A percentile compares a stretch with the other conserved stretches of the same genome.
phyloP scores from a whole-genome alignment of 73 alveolate genomes.

The Paramecium sonneborni region DNA sequence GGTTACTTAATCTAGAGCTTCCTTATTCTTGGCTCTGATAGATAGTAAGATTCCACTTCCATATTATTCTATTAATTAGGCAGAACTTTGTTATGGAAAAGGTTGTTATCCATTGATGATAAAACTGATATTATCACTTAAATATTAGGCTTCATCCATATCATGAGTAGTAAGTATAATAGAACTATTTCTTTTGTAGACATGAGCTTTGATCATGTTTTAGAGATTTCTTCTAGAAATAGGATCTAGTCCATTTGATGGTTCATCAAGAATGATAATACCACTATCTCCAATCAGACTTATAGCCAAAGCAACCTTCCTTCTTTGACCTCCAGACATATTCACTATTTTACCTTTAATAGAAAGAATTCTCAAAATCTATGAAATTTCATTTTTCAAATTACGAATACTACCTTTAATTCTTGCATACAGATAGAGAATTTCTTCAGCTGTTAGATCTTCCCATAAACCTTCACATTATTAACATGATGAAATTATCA shows the following conservation, averaged over 20 bases:
- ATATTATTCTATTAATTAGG: background rate
- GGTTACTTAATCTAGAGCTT: background rate
- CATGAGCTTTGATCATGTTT: slow-evolving; percentile 75
- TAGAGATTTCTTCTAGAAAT: slow-evolving; percentile 84
- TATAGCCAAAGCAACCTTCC: slow-evolving; percentile 82
- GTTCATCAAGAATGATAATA: slow-evolving; percentile 82
- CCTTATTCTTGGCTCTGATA: background rate
- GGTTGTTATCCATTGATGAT: slow-evolving; percentile 73
- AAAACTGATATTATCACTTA: slow-evolving; percentile 87
- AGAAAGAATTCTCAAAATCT: background rate
- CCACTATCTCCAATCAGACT: slow-evolving; percentile 78
- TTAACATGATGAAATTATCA: background rate
- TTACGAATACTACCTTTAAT: background rate
- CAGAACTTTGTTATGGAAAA: background rate
- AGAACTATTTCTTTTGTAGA: slow-evolving; percentile 10
- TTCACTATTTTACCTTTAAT: background rate
- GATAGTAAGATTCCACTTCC: background rate
- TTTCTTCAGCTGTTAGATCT: slow-evolving; percentile 6
- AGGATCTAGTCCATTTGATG: slow-evolving; percentile 84
- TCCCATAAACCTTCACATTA: slow-evolving; percentile 38
- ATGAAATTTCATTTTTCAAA: background rate
- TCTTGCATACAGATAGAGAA: background rate
- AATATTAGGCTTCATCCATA: slow-evolving; percentile 93
- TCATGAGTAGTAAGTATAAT: slow-evolving; percentile 86
- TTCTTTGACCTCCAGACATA: slow-evolving; percentile 83